Evolutionary conservation across 139 green algal species (phyloP).

Genomic region (Deuterostichococcus epilithicus): DNA sequence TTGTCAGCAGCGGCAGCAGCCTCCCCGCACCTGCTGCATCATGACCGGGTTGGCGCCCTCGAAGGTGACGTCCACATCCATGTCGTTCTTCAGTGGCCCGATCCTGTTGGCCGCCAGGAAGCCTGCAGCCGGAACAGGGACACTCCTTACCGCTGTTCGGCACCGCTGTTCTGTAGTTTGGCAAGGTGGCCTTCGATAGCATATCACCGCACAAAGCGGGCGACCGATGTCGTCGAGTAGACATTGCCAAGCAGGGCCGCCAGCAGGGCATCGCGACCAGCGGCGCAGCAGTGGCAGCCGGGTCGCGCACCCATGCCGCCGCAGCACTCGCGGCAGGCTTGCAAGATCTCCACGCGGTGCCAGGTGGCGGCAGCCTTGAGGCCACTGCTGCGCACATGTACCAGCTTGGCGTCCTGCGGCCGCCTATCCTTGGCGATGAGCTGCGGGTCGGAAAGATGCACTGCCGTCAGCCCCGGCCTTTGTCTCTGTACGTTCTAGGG

Average conservation of each 20-base stretch:
- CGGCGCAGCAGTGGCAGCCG: no score
- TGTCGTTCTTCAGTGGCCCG: constrained; percentile 78
- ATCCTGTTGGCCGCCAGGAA: constrained; percentile 84
- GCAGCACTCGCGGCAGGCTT: constrained; percentile 79
- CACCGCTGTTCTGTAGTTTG: no score
- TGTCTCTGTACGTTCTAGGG: no score
- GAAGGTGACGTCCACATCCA: constrained; percentile 87
- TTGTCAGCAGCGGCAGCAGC: not conserved
- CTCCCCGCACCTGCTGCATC: constrained; percentile 74
- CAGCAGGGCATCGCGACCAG: no score
- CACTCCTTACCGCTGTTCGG: no score
- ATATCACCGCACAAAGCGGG: no score
- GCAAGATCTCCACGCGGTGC: constrained; percentile 62
- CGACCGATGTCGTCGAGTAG: no score
- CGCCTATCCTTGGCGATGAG: constrained; percentile 21
- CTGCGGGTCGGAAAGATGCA: constrained; percentile 6
- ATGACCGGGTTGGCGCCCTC: constrained; percentile 93
- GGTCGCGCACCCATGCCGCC: constrained; percentile 57
- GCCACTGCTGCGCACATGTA: constrained; percentile 77
- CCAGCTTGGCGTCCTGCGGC: constrained; percentile 58
- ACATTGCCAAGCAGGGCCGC: no score
- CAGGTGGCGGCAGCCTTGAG: constrained; percentile 87
- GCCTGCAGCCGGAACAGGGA: no score
- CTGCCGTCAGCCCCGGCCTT: no score
- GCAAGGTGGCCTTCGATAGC: no score